phyloP scores from a whole-genome alignment of 2,329 filamentous ascomycete genomes.

The Cylindrodendrum hubeiense region DNA sequence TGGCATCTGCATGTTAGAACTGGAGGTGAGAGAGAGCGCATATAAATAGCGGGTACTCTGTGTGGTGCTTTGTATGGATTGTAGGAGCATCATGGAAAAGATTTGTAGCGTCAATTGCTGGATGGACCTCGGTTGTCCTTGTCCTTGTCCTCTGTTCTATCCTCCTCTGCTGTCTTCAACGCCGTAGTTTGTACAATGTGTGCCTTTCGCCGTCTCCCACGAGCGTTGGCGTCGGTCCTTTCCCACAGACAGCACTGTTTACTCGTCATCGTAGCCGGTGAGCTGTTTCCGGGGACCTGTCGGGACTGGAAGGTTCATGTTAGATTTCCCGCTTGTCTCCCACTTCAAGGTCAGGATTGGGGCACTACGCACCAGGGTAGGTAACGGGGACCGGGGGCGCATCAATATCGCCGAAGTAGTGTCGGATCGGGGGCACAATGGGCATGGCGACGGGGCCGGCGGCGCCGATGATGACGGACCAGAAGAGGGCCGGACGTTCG shows the following conservation, averaged over 20 bases:
- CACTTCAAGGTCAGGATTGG: neutral
- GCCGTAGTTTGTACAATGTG: constrained; percentile 46
- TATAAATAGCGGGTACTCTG: constrained; percentile 28
- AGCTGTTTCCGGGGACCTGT: constrained; percentile 69
- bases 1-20: constrained; percentile 31
- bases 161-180: constrained; percentile 32
- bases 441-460: constrained; percentile 79
- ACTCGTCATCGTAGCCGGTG: constrained; percentile 71
- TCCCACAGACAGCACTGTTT: constrained; percentile 30
- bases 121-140: constrained; percentile 34
- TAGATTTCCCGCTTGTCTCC: constrained; percentile 5
- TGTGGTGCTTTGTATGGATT: constrained; percentile 24
- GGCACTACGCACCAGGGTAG: constrained; percentile 83
- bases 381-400: constrained; percentile 83
- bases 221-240: constrained; percentile 24
- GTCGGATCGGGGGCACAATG: constrained; percentile 80
- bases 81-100: constrained; percentile 32
- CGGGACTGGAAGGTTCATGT: constrained; percentile 60
- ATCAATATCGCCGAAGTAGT: constrained; percentile 78
- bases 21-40: constrained; percentile 27
- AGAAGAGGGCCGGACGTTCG: constrained; percentile 93
- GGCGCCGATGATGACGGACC: constrained; percentile 80
- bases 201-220: constrained; percentile 17
- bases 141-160: constrained; percentile 37
- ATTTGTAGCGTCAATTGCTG: constrained; percentile 46